Base-by-base conservation (phyloP, 805 yeast species). In the Cyberlindnera xishuangbannaensis region DNA sequence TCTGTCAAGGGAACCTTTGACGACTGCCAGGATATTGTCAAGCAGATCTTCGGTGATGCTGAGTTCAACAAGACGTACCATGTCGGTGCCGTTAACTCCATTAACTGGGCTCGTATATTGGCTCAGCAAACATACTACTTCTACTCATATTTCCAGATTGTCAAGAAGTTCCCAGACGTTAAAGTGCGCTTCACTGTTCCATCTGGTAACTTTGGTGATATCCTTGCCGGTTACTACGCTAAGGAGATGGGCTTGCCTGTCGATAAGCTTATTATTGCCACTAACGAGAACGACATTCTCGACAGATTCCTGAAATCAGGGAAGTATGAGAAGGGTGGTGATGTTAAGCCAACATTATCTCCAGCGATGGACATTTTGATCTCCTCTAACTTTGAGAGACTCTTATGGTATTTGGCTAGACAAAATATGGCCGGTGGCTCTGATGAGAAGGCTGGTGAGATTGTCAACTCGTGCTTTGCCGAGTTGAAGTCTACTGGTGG, bases 331-430 rank as follows among this genome's bases (percentile, higher is more conserved):
- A 88, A 86, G 68, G 63, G 66, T 21, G 67, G 67, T 34, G 76
- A 73, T 36, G 97, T 86, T 29, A 84, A 82, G 55, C 87, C 90
- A 21, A 88, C 97, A 10, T 66, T 78, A 50, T 85, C 97, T 3
- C 99, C 99, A 44, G 99, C 99, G 28, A 92, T 92, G 99, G 99
- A 92, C 61, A 92, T 92, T 52, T 73, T 86, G 50, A 85, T 92
- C 37, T 86, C 97, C 13, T 83, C 95, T 18, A 92, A 92, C 62
- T 92, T 92, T 54, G 99, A 92, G 69, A 82, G 99, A 63, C 76
- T 88, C 56, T 68, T 92, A 47, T 92, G 98, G 98, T 87, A 84
- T 56, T 73, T 88, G 56, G 83, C 88, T 18, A 77, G 88, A 57
- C 80, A 83, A 50, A 71, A 81, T 36, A 67, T 71, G 26, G 76